These are phyloP conservation scores for Alopecurus myosuroides DNA, from an alignment of 176 grass and related monocot genomes.

Conservation along the genomic window DNA sequence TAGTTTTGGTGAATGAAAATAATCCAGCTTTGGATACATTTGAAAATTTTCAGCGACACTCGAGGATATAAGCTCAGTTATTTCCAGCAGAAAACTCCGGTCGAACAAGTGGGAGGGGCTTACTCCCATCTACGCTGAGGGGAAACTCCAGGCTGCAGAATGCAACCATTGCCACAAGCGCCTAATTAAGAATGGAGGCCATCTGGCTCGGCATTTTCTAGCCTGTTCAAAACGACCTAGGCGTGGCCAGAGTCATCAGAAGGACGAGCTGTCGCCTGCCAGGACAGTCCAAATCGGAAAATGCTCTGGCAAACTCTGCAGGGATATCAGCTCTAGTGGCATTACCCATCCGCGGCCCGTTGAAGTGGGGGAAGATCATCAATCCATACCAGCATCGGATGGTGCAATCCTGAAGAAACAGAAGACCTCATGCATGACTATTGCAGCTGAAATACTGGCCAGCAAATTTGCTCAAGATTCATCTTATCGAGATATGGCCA, in stretches of 20 bases:
- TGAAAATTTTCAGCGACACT: not conserved
- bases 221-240: constrained; percentile 26
- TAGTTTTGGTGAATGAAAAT: constrained; percentile 29
- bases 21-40: not conserved
- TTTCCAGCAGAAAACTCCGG: constrained; percentile 27
- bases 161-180: constrained; percentile 42
- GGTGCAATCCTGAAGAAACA: constrained; percentile 27
- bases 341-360: constrained; percentile 15
- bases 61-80: constrained; percentile 9
- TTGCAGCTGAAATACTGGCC: not conserved
- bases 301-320: constrained; percentile 19
- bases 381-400: constrained; percentile 11
- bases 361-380: constrained; percentile 16
- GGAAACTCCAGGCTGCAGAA: constrained; percentile 34
- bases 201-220: constrained; percentile 41
- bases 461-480: constrained; percentile 27
- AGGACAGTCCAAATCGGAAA: constrained; percentile 32
- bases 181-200: constrained; percentile 35
- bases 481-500: constrained; percentile 29
- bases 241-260: constrained; percentile 4
- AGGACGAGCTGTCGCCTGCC: constrained; percentile 31
- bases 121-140: constrained; percentile 28
- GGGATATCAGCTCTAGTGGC: constrained; percentile 23
- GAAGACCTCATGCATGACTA: constrained; percentile 9
- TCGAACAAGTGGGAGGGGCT: constrained; percentile 40